Percentiles rank a stretch among this genome's conserved stretches.
These are phyloP conservation scores for Chlamydomonas incerta DNA, from an alignment of 139 green algal species.

Conservation along the genomic window DNA sequence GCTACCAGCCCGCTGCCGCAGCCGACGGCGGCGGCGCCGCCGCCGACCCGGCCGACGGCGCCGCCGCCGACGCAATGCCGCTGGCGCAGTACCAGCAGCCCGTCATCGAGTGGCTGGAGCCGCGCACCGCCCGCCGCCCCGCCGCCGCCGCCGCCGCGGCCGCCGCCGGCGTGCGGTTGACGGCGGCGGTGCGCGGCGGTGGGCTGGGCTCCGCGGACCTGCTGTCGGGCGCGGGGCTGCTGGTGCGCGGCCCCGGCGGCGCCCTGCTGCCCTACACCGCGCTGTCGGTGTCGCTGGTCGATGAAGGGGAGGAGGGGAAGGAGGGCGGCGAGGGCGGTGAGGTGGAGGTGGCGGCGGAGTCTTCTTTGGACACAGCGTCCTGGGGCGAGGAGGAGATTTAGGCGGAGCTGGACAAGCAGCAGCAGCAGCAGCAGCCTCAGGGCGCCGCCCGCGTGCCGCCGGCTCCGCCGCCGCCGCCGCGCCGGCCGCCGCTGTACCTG, in stretches of 20 bases:
- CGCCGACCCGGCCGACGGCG: no score
- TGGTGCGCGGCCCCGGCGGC: neutral
- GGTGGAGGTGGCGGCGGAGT: neutral
- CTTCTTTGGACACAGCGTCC: neutral
- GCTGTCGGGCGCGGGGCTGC: slow-evolving; percentile 1
- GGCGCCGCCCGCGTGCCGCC: neutral
- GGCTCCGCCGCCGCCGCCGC: neutral
- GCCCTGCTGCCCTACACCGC: slow-evolving; percentile 1
- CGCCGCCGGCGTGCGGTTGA: no score
- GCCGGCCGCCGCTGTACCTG: neutral
- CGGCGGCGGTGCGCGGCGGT: neutral
- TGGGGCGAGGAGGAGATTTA: neutral
- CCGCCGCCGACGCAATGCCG: no score
- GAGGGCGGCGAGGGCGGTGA: neutral
- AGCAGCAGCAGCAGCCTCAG: neutral
- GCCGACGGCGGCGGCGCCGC: neutral
- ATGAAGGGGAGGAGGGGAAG: neutral
- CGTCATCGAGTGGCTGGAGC: no score
- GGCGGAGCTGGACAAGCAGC: no score
- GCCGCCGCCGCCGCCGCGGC: neutral
- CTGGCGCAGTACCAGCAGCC: neutral
- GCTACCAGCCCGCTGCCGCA: no score
- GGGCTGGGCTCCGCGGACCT: slow-evolving; percentile 1
- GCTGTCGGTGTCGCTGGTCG: neutral
- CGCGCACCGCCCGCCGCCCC: neutral